Evolutionary conservation across 2,329 filamentous ascomycete species (phyloP).

Genomic region (Lachnellula subtilissima): DNA sequence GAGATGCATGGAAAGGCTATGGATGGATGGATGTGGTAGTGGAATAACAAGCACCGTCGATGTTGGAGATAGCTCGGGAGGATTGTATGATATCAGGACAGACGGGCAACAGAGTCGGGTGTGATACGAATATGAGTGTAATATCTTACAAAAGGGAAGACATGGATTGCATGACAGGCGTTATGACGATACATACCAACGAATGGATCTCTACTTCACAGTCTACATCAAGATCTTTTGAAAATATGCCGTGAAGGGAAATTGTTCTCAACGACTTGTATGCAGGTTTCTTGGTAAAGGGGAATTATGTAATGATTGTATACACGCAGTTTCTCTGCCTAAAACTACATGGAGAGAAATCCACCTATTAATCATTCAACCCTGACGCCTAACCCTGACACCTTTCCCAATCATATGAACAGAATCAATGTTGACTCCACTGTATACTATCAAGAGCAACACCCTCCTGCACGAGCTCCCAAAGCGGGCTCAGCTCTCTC

Average conservation of each 20-base stretch:
- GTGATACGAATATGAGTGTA: background rate
- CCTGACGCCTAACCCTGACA: background rate
- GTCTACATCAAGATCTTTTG: background rate
- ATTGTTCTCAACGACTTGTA: no score
- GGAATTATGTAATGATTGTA: constrained; percentile 1
- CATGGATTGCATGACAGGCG: constrained; percentile 11
- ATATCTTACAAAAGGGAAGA: background rate
- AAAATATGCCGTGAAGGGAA: background rate
- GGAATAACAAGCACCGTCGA: background rate
- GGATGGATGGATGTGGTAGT: background rate
- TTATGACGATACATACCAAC: constrained; percentile 7
- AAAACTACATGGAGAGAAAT: background rate
- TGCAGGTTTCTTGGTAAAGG: background rate
- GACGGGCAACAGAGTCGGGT: background rate
- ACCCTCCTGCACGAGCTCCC: constrained; percentile 97
- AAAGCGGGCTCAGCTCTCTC: constrained; percentile 88
- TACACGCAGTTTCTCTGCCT: background rate
- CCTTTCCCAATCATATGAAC: background rate
- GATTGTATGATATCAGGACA: background rate
- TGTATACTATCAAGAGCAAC: constrained; percentile 94
- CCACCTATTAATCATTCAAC: background rate
- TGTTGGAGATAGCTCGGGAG: background rate
- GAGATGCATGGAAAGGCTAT: background rate
- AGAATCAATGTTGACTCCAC: constrained; percentile 84
- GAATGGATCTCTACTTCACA: constrained; percentile 19